Percentiles rank a stretch among this genome's conserved stretches.
Evolutionary conservation across 164 flowering plant genomes (phyloP).

Genomic region (Aristolochia contorta): DNA sequence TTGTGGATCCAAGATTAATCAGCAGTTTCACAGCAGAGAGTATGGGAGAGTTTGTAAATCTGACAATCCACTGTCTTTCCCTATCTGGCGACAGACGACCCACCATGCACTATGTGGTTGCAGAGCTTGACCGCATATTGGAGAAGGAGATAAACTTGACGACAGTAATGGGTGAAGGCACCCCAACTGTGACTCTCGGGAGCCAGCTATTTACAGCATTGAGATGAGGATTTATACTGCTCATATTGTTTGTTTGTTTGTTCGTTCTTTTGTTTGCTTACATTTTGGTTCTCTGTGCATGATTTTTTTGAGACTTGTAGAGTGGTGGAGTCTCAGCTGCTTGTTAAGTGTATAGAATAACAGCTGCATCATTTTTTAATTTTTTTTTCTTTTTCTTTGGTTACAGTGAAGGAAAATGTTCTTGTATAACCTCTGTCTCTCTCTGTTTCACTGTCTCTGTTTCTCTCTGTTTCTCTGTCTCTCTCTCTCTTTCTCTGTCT

Average conservation of each 20-base stretch:
- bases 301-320: conserved; percentile 10
- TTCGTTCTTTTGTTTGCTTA: conserved; percentile 2
- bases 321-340: conserved; percentile 38
- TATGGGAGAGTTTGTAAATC: conserved; percentile 54
- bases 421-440: too few species aligned
- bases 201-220: conserved; percentile 65
- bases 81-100: conserved; percentile 71
- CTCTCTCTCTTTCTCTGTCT: too few species aligned
- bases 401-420: too few species aligned
- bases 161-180: conserved; percentile 75
- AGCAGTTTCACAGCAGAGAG: conserved; percentile 74
- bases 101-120: conserved; percentile 51
- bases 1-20: conserved; percentile 57
- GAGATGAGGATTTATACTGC: conserved; percentile 22
- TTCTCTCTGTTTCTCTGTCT: too few species aligned
- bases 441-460: too few species aligned
- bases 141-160: conserved; percentile 80
- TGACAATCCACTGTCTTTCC: conserved; percentile 47
- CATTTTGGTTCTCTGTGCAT: conserved; percentile 21
- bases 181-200: conserved; percentile 67
- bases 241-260: background rate
- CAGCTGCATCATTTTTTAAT: conserved; percentile 36
- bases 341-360: conserved; percentile 69
- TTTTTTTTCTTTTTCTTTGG: background rate
- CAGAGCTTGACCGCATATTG: conserved; percentile 61